These are phyloP conservation scores for Diaporthe ilicicola DNA, from an alignment of 2,329 filamentous ascomycete genomes.

Conservation along the genomic window DNA sequence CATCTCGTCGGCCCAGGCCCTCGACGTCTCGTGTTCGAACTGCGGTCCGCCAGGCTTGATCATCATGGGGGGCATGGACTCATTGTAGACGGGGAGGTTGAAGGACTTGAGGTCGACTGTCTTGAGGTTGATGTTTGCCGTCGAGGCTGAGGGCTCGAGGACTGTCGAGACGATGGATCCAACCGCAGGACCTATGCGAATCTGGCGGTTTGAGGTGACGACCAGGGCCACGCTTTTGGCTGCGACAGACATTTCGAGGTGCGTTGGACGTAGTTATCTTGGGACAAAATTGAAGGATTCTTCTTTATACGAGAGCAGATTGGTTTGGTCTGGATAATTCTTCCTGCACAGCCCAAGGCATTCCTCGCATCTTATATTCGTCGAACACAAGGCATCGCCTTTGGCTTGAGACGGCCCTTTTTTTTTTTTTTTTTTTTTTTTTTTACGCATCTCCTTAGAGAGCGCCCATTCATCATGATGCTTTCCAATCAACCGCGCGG, in stretches of 20 bases:
- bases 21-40: constrained; percentile 52
- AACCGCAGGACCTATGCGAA: constrained; percentile 16
- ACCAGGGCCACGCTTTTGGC: constrained; percentile 29
- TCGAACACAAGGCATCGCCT: background rate
- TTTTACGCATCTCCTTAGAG: background rate
- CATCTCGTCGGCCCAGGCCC: constrained; percentile 55
- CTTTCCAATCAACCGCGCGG: constrained; percentile 20
- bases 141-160: constrained; percentile 27
- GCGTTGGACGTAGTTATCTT: background rate
- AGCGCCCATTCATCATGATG: background rate
- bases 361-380: background rate
- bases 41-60: constrained; percentile 46
- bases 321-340: background rate
- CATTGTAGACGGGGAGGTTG: constrained; percentile 21
- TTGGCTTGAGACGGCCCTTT: too few relatives aligned
- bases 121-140: constrained; percentile 18
- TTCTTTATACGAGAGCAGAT: background rate
- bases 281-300: background rate
- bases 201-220: constrained; percentile 9
- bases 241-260: background rate
- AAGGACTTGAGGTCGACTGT: constrained; percentile 28
- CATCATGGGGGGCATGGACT: background rate
- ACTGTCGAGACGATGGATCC: background rate
- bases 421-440: too few relatives aligned
- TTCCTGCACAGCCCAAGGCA: background rate